A percentile compares a stretch with the other conserved stretches of the same genome.
These are phyloP conservation scores for Penicillium desertorum DNA, from an alignment of 495 filamentous ascomycete genomes.

Conservation along the genomic window DNA sequence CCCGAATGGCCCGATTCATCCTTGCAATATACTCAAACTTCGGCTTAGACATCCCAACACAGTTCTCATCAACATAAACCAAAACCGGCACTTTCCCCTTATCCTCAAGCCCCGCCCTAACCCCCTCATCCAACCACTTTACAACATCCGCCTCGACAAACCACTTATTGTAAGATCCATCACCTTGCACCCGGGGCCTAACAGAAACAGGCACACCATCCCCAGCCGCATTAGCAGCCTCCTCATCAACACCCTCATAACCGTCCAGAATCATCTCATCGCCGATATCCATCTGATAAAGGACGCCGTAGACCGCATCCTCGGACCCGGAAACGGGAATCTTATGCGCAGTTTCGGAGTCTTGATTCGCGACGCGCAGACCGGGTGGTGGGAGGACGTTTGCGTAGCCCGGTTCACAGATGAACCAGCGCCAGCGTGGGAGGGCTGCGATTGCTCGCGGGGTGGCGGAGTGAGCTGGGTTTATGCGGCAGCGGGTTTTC, in stretches of 20 bases:
- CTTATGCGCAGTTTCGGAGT: slow-evolving; percentile 15
- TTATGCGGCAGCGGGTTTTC: slow-evolving; percentile 57
- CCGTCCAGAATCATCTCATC: slow-evolving; percentile 43
- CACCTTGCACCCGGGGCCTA: slow-evolving; percentile 43
- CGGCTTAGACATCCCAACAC: slow-evolving; percentile 40
- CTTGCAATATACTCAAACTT: slow-evolving; percentile 63
- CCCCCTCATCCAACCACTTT: slow-evolving; percentile 34
- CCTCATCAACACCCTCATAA: slow-evolving; percentile 44
- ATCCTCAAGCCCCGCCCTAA: slow-evolving; percentile 10
- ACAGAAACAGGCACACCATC: slow-evolving; percentile 34
- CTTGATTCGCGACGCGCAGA: slow-evolving; percentile 29
- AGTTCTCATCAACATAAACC: slow-evolving; percentile 58
- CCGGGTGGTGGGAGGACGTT: slow-evolving; percentile 55
- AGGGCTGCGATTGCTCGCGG: slow-evolving; percentile 50
- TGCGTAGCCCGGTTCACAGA: slow-evolving; percentile 67
- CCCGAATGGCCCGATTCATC: slow-evolving; percentile 66
- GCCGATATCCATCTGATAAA: slow-evolving; percentile 51
- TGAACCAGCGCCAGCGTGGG: slow-evolving; percentile 60
- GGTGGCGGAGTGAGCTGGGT: slow-evolving; percentile 49
- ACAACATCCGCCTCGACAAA: slow-evolving; percentile 35
- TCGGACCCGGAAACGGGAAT: slow-evolving; percentile 25
- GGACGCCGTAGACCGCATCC: slow-evolving; percentile 57
- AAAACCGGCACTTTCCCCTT: slow-evolving; percentile 36
- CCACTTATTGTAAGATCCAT: slow-evolving; percentile 43
- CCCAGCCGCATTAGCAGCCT: slow-evolving; percentile 12